Conservation (phyloP, 73 alveolate species). For the Effrenium voratum region DNA sequence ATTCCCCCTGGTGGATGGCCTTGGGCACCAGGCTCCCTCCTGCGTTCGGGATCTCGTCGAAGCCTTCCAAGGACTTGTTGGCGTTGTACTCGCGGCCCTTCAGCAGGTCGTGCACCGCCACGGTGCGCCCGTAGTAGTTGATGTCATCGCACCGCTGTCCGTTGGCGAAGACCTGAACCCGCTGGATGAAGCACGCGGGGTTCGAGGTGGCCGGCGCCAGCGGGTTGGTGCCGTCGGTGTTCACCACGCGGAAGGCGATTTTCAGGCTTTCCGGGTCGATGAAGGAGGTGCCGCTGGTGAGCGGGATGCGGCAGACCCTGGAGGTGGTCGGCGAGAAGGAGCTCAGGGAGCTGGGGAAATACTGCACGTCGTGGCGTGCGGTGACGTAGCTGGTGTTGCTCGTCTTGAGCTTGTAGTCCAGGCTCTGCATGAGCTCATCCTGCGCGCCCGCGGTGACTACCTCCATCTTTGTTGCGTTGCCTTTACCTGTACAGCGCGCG, state of each 20-base stretch:
- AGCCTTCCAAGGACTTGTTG: background rate
- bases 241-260: too few relatives aligned
- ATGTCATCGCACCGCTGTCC: background rate
- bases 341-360: background rate
- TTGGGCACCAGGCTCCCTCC: background rate
- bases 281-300: background rate
- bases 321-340: background rate
- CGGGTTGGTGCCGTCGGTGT: background rate
- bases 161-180: background rate
- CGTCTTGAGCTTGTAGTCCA: background rate
- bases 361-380: background rate
- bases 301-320: background rate
- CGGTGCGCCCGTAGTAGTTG: background rate
- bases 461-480: too few relatives aligned
- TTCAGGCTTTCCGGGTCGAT: too few relatives aligned
- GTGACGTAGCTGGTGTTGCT: background rate
- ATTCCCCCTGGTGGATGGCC: background rate
- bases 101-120: background rate
- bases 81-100: background rate
- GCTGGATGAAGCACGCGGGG: background rate
- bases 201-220: background rate
- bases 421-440: too few relatives aligned
- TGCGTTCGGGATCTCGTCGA: background rate
- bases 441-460: too few relatives aligned
- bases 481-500: too few relatives aligned